phyloP scores from a whole-genome alignment of 768 basidiomycete species.

The Mycena rebaudengoi region DNA sequence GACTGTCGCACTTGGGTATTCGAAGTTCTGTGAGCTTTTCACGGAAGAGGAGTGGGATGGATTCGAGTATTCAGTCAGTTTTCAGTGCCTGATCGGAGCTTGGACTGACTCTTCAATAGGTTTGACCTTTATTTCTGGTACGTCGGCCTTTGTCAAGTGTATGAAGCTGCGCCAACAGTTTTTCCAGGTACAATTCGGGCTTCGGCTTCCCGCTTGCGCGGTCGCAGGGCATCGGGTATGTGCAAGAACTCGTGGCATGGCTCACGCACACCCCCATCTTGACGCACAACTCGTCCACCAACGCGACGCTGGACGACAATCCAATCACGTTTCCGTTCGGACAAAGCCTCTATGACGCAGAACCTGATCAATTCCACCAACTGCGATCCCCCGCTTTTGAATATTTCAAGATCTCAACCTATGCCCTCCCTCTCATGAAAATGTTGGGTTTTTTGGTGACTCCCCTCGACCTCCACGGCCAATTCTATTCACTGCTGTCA shows the following conservation, averaged over 20 bases:
- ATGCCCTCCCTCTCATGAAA: conserved; percentile 65
- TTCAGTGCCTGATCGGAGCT: background rate
- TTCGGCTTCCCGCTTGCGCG: conserved; percentile 86
- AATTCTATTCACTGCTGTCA: no score
- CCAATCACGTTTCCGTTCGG: conserved; percentile 74
- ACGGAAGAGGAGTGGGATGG: conserved; percentile 94
- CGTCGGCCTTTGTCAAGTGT: conserved; percentile 13
- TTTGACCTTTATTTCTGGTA: conserved; percentile 75
- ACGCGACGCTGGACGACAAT: conserved; percentile 79
- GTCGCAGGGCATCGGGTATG: conserved; percentile 79
- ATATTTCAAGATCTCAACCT: no score
- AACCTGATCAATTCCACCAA: conserved; percentile 93
- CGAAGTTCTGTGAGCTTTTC: conserved; percentile 91
- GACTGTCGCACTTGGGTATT: conserved; percentile 93
- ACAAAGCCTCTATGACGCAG: conserved; percentile 84
- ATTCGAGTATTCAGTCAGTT: conserved; percentile 83
- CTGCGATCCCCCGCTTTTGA: no score
- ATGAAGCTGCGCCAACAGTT: conserved; percentile 31
- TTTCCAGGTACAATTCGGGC: conserved; percentile 67
- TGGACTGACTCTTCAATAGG: conserved; percentile 39
- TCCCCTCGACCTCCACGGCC: no score
- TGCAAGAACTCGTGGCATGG: conserved; percentile 86
- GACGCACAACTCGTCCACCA: conserved; percentile 83
- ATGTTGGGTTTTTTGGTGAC: no score
- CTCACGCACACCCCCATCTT: conserved; percentile 79